Evolutionary conservation across 768 basidiomycete genomes (phyloP).

Genomic region (Tylopilus sp.): DNA sequence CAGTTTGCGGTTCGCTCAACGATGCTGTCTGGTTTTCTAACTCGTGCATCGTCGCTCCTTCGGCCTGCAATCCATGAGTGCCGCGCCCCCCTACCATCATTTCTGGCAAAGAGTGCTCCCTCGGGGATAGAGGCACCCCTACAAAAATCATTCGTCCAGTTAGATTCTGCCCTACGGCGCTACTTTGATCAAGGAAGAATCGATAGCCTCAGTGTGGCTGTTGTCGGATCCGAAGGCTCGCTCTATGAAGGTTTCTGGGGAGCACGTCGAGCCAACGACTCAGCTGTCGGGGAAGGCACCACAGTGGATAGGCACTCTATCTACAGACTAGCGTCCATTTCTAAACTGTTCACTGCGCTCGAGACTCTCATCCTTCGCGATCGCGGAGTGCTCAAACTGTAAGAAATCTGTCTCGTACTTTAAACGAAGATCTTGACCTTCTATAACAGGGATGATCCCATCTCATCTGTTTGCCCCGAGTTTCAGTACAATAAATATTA

Average conservation of each 20-base stretch:
- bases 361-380: conserved; percentile 50
- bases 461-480: conserved; percentile 31
- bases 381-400: conserved; percentile 40
- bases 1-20: not conserved
- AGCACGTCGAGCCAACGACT: conserved; percentile 42
- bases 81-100: conserved; percentile 15
- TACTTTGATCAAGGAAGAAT: conserved; percentile 35
- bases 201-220: conserved; percentile 48
- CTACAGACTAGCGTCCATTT: conserved; percentile 51
- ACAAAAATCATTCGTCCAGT: conserved; percentile 1
- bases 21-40: not conserved
- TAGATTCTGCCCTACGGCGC: conserved; percentile 8
- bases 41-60: not conserved
- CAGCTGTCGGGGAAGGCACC: conserved; percentile 15
- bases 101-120: conserved; percentile 11
- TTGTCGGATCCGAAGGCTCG: conserved; percentile 44
- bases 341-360: conserved; percentile 48
- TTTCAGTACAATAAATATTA: conserved; percentile 20
- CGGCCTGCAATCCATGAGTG: conserved; percentile 7
- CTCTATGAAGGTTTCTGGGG: conserved; percentile 48
- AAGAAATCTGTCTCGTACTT: not conserved
- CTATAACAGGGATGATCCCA: conserved; percentile 44
- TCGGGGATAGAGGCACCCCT: conserved; percentile 12
- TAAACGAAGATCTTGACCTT: not conserved
- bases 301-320: conserved; percentile 42